Evolutionary conservation across 352 stramenopile species (phyloP).

Genomic region (Phytophthora ramorum): DNA sequence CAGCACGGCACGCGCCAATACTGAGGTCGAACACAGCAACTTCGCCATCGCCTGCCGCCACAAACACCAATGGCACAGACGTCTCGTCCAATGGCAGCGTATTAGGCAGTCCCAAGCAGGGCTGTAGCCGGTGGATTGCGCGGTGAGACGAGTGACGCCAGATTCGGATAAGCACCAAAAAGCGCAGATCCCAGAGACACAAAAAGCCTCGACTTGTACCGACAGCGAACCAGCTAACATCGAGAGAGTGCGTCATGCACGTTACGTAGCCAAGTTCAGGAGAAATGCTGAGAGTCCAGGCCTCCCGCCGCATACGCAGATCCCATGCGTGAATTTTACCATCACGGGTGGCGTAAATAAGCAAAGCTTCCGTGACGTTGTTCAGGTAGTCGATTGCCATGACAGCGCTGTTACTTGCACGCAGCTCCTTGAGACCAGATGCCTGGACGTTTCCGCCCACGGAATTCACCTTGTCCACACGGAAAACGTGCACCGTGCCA

Average conservation of each 20-base stretch:
- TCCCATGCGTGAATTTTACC: conserved; percentile 94
- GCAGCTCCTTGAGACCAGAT: conserved; percentile 75
- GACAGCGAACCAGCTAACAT: conserved; percentile 95
- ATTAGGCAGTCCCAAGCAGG: conserved; percentile 83
- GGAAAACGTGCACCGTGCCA: conserved; percentile 95
- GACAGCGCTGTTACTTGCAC: conserved; percentile 91
- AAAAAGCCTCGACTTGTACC: conserved; percentile 96
- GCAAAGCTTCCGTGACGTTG: conserved; percentile 92
- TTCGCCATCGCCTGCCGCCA: conserved; percentile 94
- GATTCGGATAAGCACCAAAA: conserved; percentile 94
- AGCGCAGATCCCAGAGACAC: conserved; percentile 97
- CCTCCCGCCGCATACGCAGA: conserved; percentile 89
- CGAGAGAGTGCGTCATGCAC: conserved; percentile 94
- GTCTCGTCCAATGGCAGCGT: conserved; percentile 73
- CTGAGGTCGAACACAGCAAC: conserved; percentile 90
- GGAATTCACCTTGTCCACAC: conserved; percentile 92
- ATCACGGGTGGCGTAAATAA: conserved; percentile 95
- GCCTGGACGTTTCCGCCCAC: conserved; percentile 76
- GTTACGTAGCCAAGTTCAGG: conserved; percentile 97
- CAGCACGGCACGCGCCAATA: conserved; percentile 91
- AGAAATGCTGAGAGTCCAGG: conserved; percentile 93
- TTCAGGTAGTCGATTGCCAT: conserved; percentile 97
- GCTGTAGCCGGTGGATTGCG: conserved; percentile 91
- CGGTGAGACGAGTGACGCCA: conserved; percentile 95
- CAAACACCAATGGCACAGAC: conserved; percentile 93